Evolutionary conservation across 129 eudicot species (phyloP).

Genomic region (carrot (Daucus carota)): DH1_v3.0 NC_030384.2:44660501-44661000

Average conservation of each 20-base stretch:
- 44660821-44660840: conserved; percentile 13
- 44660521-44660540: conserved; percentile 82
- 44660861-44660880: not conserved
- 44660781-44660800: not conserved
- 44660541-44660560: conserved; percentile 7
- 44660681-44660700: not conserved
- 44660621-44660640: not conserved
- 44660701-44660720: not conserved
- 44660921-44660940: not conserved
- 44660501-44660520: conserved; percentile 56
- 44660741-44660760: not conserved
- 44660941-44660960: not conserved
- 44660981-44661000: conserved; percentile 8
- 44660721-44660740: not conserved
- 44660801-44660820: conserved; percentile 14
- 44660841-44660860: not conserved
- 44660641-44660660: not conserved
- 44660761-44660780: conserved; percentile 1
- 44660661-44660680: not conserved
- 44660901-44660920: not conserved
- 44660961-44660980: conserved; percentile 2
- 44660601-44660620: not conserved
- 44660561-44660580: conserved; percentile 35
- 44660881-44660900: not conserved
- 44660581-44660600: not conserved